These are phyloP conservation scores for Raddia guianensis DNA, from an alignment of 176 grass and related monocot genomes.

Conservation along the genomic window DNA sequence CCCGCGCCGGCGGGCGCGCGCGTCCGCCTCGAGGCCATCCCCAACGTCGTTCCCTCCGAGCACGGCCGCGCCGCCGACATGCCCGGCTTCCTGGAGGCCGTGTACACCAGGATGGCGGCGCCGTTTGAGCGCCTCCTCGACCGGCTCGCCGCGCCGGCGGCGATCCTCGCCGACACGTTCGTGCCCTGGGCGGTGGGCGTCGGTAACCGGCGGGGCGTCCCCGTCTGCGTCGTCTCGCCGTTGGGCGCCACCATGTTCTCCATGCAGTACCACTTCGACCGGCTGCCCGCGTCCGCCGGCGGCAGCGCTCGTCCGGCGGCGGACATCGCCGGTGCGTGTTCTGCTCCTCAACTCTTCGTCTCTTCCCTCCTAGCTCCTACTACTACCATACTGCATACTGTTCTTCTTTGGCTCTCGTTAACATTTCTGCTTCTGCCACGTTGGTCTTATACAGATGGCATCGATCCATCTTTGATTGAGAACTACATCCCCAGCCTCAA, in stretches of 20 bases:
- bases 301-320: neutral
- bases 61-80: constrained; percentile 37
- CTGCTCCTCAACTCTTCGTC: neutral
- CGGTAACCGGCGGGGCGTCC: constrained; percentile 34
- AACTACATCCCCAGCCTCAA: constrained; percentile 45
- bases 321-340: neutral
- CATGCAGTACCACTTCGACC: constrained; percentile 30
- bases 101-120: constrained; percentile 38
- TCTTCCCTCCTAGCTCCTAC: neutral
- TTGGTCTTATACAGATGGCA: constrained; percentile 28
- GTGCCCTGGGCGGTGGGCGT: constrained; percentile 48
- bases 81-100: constrained; percentile 38
- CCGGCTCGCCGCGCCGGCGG: neutral
- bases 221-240: constrained; percentile 41
- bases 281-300: constrained; percentile 8
- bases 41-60: constrained; percentile 59
- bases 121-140: constrained; percentile 49
- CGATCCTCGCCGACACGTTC: constrained; percentile 41
- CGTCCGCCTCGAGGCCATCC: constrained; percentile 37
- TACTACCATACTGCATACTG: neutral
- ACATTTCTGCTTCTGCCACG: neutral
- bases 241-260: constrained; percentile 48
- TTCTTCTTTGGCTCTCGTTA: constrained; percentile 12
- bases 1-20: neutral
- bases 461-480: constrained; percentile 44